Conservation (phyloP, 352 stramenopile species). For the Globisporangium irregulare region DNA sequence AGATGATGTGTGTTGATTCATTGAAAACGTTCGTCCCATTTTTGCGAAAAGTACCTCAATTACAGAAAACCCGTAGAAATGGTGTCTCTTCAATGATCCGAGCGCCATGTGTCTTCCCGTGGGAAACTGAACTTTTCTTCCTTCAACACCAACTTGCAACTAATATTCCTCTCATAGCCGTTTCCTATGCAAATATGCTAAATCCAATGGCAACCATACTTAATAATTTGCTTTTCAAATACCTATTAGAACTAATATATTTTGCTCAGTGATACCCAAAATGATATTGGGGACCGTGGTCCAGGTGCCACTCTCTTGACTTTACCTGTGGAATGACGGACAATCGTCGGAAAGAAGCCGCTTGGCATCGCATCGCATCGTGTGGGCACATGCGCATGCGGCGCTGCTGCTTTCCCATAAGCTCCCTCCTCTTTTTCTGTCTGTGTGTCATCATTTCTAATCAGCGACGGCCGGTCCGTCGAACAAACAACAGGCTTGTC, state of each 20-base stretch:
- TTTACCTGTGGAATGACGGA: background rate
- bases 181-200: background rate
- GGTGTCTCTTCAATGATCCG: background rate
- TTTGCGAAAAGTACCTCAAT: background rate
- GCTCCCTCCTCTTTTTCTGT: background rate
- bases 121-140: background rate
- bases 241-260: background rate
- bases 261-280: background rate
- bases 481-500: background rate
- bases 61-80: background rate
- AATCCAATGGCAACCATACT: background rate
- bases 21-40: background rate
- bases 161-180: background rate
- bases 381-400: background rate
- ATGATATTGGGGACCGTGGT: background rate
- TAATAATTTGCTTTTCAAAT: background rate
- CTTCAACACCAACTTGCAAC: background rate
- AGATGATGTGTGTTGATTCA: background rate
- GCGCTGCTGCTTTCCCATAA: background rate
- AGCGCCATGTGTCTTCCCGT: background rate
- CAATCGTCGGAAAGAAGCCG: background rate
- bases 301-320: background rate
- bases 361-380: background rate
- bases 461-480: background rate
- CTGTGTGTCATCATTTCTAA: background rate